Evolutionary conservation across 768 basidiomycete genomes (phyloP), one percentile per base, ranked within the genome.

Genomic region (Podaxis pistillaris): DNA sequence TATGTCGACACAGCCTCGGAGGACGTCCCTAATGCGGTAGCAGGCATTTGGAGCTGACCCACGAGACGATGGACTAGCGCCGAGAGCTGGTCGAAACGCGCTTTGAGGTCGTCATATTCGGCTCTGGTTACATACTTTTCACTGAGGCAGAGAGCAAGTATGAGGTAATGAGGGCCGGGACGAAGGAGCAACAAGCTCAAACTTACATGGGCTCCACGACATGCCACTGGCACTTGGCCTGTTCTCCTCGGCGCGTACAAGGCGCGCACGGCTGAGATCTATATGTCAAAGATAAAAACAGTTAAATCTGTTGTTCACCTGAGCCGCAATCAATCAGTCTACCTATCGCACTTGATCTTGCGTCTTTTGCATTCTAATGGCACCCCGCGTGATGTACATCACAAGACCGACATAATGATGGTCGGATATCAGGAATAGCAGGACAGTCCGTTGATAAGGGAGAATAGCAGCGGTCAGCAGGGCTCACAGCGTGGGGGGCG

Each of bases 331-430:
- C 66, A 65, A 65, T 67, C 69, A 70, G 58, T 49, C 79, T 58
- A 89, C 89, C 89, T 89, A 78, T 94, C 91, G 73, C 92, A 94
- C 71, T 89, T 90, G 74, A 93, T 93, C 80, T 94, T 93, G 47
- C 91, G 83, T 68, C 91, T 78, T 73, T 93, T 93, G 73, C 91
- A 93, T 73, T 93, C 92, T 92, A 70, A 53, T 59, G 46, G 57
- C 57, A 47, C 41, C 36, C 68, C 71, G 70, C 67, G 70, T 73
- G 70, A 72, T 69, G 65, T 60, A 49, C 49, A 73, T 73, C 70
- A 72, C 70, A 70, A 69, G 70, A 68, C 62, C 67, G 58, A 12
- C 36, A 24, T 13, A 51, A 33, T 50, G 55, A 66, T 67, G 67
- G 33, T 65, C 63, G 70, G 67, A 68, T 71, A 67, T 66, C 68